These are phyloP conservation scores for Exobasidium cylindrosporum DNA, from an alignment of 1,284 basidiomycete species.

Conservation along the genomic window DNA sequence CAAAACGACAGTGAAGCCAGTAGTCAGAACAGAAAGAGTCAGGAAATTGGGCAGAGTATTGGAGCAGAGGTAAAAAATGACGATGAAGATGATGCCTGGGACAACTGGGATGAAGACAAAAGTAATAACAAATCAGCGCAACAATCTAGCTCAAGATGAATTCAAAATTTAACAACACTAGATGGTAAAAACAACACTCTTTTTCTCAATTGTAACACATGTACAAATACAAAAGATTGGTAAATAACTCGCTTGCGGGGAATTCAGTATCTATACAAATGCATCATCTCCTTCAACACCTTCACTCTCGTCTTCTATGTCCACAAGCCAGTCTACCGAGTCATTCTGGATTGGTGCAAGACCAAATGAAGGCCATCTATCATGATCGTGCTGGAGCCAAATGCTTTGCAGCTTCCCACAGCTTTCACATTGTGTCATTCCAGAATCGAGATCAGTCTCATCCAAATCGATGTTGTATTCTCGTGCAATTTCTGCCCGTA, in stretches of 20 bases:
- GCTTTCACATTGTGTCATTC: slow-evolving; percentile 9
- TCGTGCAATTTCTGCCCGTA: slow-evolving; percentile 30
- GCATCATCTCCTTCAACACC: neutral
- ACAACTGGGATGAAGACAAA: slow-evolving; percentile 11
- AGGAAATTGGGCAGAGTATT: too few species aligned
- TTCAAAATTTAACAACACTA: neutral
- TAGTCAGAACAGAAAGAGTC: too few species aligned
- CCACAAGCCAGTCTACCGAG: neutral
- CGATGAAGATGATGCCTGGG: slow-evolving; percentile 12
- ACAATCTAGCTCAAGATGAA: neutral
- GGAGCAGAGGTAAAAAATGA: neutral
- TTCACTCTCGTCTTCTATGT: neutral
- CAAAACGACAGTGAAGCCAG: too few species aligned
- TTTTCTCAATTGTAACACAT: neutral
- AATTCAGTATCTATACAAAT: neutral
- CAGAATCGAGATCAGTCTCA: neutral
- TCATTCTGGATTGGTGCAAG: slow-evolving; percentile 16
- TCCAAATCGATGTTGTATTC: slow-evolving; percentile 28
- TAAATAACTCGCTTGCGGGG: neutral
- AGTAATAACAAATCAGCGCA: neutral
- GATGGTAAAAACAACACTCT: too few species aligned
- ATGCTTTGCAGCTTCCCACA: slow-evolving; percentile 30
- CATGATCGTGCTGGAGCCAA: slow-evolving; percentile 49
- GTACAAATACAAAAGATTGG: neutral
- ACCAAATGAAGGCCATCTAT: slow-evolving; percentile 27